A percentile compares a stretch with the other conserved stretches of the same genome.
These are phyloP conservation scores for Colletotrichum ledebouriae DNA, from an alignment of 2,329 filamentous ascomycete genomes.

Conservation along the genomic window DNA sequence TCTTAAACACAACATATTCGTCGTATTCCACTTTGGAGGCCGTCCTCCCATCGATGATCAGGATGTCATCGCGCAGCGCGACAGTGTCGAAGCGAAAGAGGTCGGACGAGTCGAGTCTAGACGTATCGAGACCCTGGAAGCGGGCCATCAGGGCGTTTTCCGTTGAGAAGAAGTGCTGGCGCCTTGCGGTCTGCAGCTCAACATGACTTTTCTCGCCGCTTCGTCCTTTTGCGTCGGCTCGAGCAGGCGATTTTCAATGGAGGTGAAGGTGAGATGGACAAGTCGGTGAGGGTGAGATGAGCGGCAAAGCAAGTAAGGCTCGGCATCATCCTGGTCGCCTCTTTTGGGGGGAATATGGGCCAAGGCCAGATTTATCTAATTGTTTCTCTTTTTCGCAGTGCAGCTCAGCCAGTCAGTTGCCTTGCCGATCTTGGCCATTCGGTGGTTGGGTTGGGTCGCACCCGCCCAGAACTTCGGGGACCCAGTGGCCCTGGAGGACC, in stretches of 20 bases:
- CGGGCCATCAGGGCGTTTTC: constrained; percentile 37
- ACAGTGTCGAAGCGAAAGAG: constrained; percentile 55
- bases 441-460: constrained; percentile 37
- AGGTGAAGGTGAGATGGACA: not conserved
- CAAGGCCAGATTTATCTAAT: constrained; percentile 13
- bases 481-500: constrained; percentile 7
- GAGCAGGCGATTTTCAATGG: not conserved
- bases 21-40: constrained; percentile 54
- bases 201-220: constrained; percentile 27
- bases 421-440: constrained; percentile 31
- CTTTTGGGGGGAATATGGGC: constrained; percentile 3
- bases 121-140: constrained; percentile 40
- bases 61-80: constrained; percentile 50
- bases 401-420: constrained; percentile 11
- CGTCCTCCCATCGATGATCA: constrained; percentile 48
- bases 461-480: not conserved
- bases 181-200: constrained; percentile 21
- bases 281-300: constrained; percentile 19
- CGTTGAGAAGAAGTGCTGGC: constrained; percentile 16
- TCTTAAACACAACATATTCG: constrained; percentile 55
- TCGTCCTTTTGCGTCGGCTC: not conserved
- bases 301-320: not conserved
- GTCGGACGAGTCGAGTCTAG: constrained; percentile 47
- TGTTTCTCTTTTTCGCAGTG: constrained; percentile 8
- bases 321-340: constrained; percentile 12